Conservation (phyloP, 331 rosid species). For the Phaseolus coccineus region DNA sequence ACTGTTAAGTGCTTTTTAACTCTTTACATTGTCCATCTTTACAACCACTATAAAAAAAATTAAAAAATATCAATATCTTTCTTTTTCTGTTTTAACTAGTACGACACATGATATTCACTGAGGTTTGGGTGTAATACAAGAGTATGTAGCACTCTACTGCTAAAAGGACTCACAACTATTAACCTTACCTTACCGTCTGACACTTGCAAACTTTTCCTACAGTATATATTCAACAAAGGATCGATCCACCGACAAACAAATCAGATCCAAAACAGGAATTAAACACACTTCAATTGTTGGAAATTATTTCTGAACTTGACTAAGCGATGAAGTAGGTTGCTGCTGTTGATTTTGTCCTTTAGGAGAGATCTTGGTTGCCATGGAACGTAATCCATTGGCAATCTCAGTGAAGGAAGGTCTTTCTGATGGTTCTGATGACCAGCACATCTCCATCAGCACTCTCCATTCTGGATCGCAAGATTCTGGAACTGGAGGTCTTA, state of each 20-base stretch:
- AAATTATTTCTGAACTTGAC: conserved; percentile 58
- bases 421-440: conserved; percentile 87
- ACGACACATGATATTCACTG: conserved; percentile 14
- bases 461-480: conserved; percentile 82
- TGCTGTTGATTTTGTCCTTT: conserved; percentile 71
- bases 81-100: conserved; percentile 5
- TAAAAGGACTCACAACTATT: conserved; percentile 29
- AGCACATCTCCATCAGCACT: conserved; percentile 84
- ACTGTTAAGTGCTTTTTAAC: neutral
- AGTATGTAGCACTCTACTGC: conserved; percentile 11
- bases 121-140: conserved; percentile 29
- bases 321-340: conserved; percentile 52
- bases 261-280: conserved; percentile 20
- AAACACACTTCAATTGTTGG: conserved; percentile 33
- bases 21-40: conserved; percentile 33
- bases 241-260: conserved; percentile 36
- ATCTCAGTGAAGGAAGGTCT: conserved; percentile 85
- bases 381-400: conserved; percentile 71
- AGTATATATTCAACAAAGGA: conserved; percentile 21
- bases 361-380: conserved; percentile 75
- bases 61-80: neutral
- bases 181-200: conserved; percentile 2
- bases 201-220: conserved; percentile 17
- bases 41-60: conserved; percentile 36
- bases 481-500: conserved; percentile 81